These are phyloP conservation scores for Starmera amethionina DNA, from an alignment of 805 yeast species.

Conservation along the genomic window DNA sequence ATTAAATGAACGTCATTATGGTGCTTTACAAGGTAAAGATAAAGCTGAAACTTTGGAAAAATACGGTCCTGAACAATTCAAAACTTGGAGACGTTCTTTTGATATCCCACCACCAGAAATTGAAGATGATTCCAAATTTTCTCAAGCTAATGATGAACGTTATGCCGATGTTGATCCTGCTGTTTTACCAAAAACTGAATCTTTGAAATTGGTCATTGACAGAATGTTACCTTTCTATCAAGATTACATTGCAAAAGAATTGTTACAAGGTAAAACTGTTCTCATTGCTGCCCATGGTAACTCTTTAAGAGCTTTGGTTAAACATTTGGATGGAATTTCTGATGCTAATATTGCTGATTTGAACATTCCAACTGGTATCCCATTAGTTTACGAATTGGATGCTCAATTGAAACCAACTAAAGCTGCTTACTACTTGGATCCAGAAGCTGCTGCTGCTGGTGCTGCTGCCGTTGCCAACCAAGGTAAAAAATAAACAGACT, in stretches of 20 bases:
- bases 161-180: conserved; percentile 76
- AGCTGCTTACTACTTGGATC: conserved; percentile 94
- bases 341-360: conserved; percentile 88
- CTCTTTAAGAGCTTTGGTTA: conserved; percentile 93
- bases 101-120: conserved; percentile 94
- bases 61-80: conserved; percentile 90
- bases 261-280: conserved; percentile 82
- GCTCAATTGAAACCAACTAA: conserved; percentile 78
- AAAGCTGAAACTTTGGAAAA: conserved; percentile 85
- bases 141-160: conserved; percentile 81
- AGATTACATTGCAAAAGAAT: conserved; percentile 78
- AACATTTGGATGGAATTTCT: conserved; percentile 89
- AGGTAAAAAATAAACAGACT: conserved; percentile 50
- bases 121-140: conserved; percentile 65
- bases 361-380: conserved; percentile 98
- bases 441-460: conserved; percentile 99
- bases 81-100: conserved; percentile 94
- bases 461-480: conserved; percentile 99
- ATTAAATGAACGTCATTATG: conserved; percentile 98
- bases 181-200: conserved; percentile 89
- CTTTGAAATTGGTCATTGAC: conserved; percentile 89
- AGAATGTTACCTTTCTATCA: conserved; percentile 97
- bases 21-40: conserved; percentile 97
- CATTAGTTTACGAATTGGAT: conserved; percentile 93
- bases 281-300: conserved; percentile 96